Base-by-base conservation (phyloP, 768 basidiomycete species). In the Xanthoconium stramineum region DNA sequence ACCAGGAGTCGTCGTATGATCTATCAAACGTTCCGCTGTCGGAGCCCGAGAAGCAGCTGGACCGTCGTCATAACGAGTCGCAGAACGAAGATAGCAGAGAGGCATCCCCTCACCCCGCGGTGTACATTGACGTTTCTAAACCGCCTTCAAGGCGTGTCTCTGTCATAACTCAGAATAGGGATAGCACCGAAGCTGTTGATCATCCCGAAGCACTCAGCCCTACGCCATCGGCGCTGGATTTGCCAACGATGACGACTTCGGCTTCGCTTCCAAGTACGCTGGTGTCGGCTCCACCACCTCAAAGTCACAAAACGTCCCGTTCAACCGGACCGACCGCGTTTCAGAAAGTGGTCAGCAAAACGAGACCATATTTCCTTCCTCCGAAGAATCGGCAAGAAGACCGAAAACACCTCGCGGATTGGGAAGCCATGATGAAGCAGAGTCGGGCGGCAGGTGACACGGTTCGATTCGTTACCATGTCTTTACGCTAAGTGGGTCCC, bases 351-450 rank as follows among this genome's bases (percentile, higher is more conserved):
- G 74, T 89, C 49, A 92, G 89, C 71, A 87, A 83, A 70, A 96
- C 94, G 0, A 77, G 94, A n/a, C 94, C 90, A 17, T 71, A 79
- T 6, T 87, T 86, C 67, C 76, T 95, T n/a, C 94, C 94, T 24
- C 93, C 93, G 7, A 96, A 96, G 68, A 74, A 72, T 47, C 80
- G 80, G 30, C 67, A 81, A 55, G 93, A 96, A 71, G 93, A 95
- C 65, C 71, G 78, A 47, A 94, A 87, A 61, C 94, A 96, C 72
- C 76, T 92, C 67, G 82, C 85, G 5, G 88, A 89, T 66, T 94
- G 93, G 88, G 83, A 91, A 65, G 72, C 78, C 35, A 96, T 96
- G 91, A 91, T 94, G 87, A 85, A 83, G 60, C 83, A 77, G 44
- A 92, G 89, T 73, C 84, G 88, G 50, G 70, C 72, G 17, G 81